phyloP scores from a whole-genome alignment of 179 eudicot species.

The Spergularia azorica region DNA sequence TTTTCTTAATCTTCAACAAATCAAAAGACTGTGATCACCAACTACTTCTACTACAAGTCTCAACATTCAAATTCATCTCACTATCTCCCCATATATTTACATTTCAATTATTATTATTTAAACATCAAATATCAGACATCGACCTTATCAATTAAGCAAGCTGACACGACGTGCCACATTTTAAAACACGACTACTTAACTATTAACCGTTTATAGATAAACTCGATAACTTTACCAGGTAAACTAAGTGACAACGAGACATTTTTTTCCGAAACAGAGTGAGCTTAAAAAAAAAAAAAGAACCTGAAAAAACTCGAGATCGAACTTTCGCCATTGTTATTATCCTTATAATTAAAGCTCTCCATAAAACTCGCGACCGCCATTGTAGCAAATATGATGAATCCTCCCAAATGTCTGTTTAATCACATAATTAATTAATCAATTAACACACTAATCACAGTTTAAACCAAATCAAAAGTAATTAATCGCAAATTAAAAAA shows the following conservation, averaged over 20 bases:
- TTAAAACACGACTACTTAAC: too few species aligned
- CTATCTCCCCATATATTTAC: too few species aligned
- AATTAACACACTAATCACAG: not conserved
- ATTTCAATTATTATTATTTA: too few species aligned
- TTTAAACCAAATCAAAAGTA: not conserved
- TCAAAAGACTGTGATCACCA: constrained; percentile 17
- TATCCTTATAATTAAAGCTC: constrained; percentile 23
- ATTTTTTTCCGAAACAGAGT: too few species aligned
- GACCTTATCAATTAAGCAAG: too few species aligned
- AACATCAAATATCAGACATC: too few species aligned
- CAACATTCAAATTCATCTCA: not conserved
- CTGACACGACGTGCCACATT: too few species aligned
- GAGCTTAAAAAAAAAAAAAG: not conserved
- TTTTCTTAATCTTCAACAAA: not conserved
- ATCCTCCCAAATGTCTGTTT: constrained; percentile 84
- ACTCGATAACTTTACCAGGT: too few species aligned
- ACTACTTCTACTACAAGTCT: constrained; percentile 5
- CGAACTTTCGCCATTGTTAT: constrained; percentile 28
- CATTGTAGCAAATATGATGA: constrained; percentile 60
- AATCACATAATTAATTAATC: not conserved
- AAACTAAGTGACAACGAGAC: too few species aligned
- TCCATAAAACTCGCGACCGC: constrained; percentile 56
- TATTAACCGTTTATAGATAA: too few species aligned
- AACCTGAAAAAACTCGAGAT: constrained; percentile 58
- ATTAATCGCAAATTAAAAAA: too few species aligned